Evolutionary conservation across 208 protist species (phyloP), one percentile per base, ranked within the genome.

Genomic region (Crithidia acanthocephali): DNA sequence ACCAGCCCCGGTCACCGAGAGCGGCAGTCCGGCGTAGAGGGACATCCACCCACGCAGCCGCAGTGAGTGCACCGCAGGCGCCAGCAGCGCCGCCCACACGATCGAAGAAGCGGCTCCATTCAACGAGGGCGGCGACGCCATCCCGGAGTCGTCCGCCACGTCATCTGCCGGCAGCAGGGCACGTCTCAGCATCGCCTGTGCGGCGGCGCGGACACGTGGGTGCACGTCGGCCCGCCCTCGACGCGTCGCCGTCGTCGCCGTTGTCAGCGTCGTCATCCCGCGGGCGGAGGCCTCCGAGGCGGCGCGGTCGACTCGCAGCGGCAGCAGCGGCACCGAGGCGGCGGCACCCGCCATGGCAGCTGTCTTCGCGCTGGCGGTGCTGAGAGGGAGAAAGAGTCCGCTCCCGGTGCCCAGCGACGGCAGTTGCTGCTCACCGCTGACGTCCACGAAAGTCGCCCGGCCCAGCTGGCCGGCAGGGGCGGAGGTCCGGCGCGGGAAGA

Each of bases 41-140:
- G 40, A 63, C 35, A 42, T 64, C 70, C 70, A 76, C 57, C 62
- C 62, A 35, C 70, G 60, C 45, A 64, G 62, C 15, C 44, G 45
- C 70, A 76, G 56, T 8, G 70, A 64, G 16, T 60, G 27, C 44
- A 76, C 61, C 20, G 53, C 61, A 5, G 62, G 62, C 2, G n/a
- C 30, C 40, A 68, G 28, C 42, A 69, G 1, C 20, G 40, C 40
- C 42, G 16, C 25, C 55, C 47, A 69, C 51, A 69, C 20, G 35
- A 11, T 11, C 35, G 35, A 40, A 13, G 35, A 5, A 13, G 35
- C 35, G 5, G 35, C 35, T 11, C 8, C 35, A 5, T 5, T 40
- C 8, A 11, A 40, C 35, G 11, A 40, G 11, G 35, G 11, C 2
- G 18, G 15, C 11, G 27, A 37, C 32, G 20, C 23, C 33, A 50